phyloP scores from a whole-genome alignment of 1,284 basidiomycete genomes.

The Mrakiaceae sp. region DNA sequence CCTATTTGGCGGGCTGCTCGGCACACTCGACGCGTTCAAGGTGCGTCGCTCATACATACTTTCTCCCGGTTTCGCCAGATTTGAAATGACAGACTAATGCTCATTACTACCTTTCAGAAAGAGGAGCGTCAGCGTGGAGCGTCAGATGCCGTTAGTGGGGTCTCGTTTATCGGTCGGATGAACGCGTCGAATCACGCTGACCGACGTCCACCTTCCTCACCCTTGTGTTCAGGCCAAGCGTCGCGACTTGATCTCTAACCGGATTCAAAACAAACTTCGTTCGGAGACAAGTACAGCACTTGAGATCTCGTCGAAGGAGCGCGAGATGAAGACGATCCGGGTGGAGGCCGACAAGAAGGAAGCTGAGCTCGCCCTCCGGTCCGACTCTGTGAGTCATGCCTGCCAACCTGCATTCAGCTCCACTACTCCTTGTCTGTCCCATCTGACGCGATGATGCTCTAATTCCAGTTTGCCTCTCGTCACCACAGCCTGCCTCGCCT shows the following conservation, averaged over 20 bases:
- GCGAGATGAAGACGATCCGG: not conserved
- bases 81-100: not conserved
- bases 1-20: slow-evolving; percentile 13
- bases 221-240: slow-evolving; percentile 7
- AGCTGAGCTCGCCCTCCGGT: not conserved
- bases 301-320: slow-evolving; percentile 12
- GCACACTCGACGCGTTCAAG: slow-evolving; percentile 15
- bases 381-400: slow-evolving; percentile 5
- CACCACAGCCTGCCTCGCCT: slow-evolving; percentile 4
- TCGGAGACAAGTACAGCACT: slow-evolving; percentile 1
- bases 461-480: not conserved
- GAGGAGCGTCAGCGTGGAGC: slow-evolving; percentile 15
- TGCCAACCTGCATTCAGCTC: not conserved
- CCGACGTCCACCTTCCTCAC: not conserved
- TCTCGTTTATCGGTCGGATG: not conserved
- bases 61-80: not conserved
- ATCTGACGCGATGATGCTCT: not conserved
- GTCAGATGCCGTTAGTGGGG: slow-evolving; percentile 6
- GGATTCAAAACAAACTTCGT: slow-evolving; percentile 16
- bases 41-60: not conserved
- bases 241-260: slow-evolving; percentile 7
- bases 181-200: too few species aligned
- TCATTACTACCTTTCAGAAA: not conserved
- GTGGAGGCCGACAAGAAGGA: slow-evolving; percentile 5
- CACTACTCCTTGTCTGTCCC: not conserved